These are phyloP conservation scores for Gastroboletus turbinatus DNA, from an alignment of 1,284 basidiomycete genomes.

Conservation along the genomic window DNA sequence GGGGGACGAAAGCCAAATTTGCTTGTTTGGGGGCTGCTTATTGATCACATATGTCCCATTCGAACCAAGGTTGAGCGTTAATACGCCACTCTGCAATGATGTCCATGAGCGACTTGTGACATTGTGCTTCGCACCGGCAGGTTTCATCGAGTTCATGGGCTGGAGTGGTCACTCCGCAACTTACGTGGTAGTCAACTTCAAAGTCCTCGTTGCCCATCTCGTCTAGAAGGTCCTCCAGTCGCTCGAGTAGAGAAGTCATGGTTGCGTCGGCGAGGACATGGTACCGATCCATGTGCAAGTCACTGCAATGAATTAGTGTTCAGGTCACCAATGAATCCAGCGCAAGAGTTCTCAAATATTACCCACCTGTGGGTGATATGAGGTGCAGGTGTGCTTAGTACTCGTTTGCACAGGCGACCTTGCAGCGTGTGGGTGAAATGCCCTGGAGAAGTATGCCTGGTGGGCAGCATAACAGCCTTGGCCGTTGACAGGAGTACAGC, in stretches of 20 bases:
- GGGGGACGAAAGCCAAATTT: constrained; percentile 97
- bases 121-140: constrained; percentile 11
- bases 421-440: constrained; percentile 1
- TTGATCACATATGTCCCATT: constrained; percentile 98
- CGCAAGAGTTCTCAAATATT: neutral
- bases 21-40: constrained; percentile 98
- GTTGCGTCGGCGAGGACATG: constrained; percentile 76
- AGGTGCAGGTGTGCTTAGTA: constrained; percentile 47
- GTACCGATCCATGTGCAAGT: constrained; percentile 69
- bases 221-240: constrained; percentile 79
- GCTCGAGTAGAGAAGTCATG: constrained; percentile 82
- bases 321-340: neutral
- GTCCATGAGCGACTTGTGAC: constrained; percentile 11
- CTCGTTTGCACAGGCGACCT: constrained; percentile 25
- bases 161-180: constrained; percentile 34
- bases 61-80: constrained; percentile 82
- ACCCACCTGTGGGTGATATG: constrained; percentile 47
- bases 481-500: constrained; percentile 3
- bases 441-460: neutral
- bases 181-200: constrained; percentile 93
- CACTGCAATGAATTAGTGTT: constrained; percentile 36
- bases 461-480: neutral
- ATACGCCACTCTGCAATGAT: constrained; percentile 72
- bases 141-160: neutral
- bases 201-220: constrained; percentile 52